Percentiles rank a stretch among this genome's conserved stretches.
Conservation (phyloP, 1,284 basidiomycete species). For the Xerocomus nothofagi region DNA sequence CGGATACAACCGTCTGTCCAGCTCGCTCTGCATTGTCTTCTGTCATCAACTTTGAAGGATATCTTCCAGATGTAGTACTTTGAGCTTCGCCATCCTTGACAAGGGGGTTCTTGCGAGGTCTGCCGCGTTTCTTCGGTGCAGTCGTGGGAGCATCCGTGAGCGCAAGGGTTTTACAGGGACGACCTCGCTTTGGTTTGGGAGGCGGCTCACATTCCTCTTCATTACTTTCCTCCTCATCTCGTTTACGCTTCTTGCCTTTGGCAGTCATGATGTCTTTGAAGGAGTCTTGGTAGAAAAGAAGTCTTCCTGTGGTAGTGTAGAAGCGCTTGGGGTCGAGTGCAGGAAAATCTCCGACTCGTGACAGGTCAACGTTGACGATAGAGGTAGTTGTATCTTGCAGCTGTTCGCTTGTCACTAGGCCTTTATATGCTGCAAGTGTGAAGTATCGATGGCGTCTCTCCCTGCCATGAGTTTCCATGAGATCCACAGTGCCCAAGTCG, state of each 20-base stretch:
- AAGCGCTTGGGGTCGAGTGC: constrained; percentile 46
- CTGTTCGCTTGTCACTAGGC: constrained; percentile 56
- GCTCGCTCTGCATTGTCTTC: not conserved
- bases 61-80: not conserved
- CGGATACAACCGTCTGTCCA: not conserved
- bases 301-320: constrained; percentile 46
- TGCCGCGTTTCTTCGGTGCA: constrained; percentile 32
- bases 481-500: constrained; percentile 64
- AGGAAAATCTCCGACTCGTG: constrained; percentile 54
- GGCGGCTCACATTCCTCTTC: constrained; percentile 30
- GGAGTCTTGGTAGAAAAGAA: constrained; percentile 50
- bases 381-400: constrained; percentile 49
- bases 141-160: constrained; percentile 8
- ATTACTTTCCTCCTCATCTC: constrained; percentile 19
- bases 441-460: constrained; percentile 81
- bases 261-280: constrained; percentile 37
- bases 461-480: constrained; percentile 75
- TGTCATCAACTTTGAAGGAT: not conserved
- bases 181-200: constrained; percentile 39
- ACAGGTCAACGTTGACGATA: constrained; percentile 47
- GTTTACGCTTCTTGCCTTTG: constrained; percentile 34
- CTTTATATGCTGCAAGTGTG: constrained; percentile 60
- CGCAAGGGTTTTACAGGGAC: constrained; percentile 35
- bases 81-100: constrained; percentile 6
- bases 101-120: constrained; percentile 35